phyloP scores from a whole-genome alignment of 768 basidiomycete species.

The Leccinellum luteum region DNA sequence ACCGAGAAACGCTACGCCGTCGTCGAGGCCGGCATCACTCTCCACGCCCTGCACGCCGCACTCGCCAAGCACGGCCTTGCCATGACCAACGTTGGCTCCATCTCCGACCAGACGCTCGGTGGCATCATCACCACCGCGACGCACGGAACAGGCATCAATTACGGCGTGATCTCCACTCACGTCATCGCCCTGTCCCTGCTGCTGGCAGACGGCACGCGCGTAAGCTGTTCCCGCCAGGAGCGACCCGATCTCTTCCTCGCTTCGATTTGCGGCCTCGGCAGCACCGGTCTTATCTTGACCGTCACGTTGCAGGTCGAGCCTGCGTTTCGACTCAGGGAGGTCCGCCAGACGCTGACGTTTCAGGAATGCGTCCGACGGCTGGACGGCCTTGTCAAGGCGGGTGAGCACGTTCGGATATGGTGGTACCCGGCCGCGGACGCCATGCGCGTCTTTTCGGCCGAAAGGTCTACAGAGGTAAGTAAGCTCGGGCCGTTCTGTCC shows the following conservation, averaged over 20 bases:
- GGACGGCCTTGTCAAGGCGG: conserved; percentile 54
- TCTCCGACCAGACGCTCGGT: conserved; percentile 93
- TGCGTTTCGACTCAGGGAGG: conserved; percentile 78
- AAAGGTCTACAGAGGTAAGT: conserved; percentile 77
- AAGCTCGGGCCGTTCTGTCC: conserved; percentile 12
- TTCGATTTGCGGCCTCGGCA: conserved; percentile 86
- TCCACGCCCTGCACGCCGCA: conserved; percentile 66
- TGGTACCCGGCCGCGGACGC: conserved; percentile 85
- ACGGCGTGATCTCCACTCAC: conserved; percentile 77
- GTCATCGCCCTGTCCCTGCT: conserved; percentile 75
- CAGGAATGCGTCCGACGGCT: conserved; percentile 57
- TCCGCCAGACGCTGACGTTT: conserved; percentile 60
- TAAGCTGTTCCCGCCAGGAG: conserved; percentile 62
- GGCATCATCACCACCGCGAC: conserved; percentile 93
- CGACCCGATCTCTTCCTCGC: conserved; percentile 81
- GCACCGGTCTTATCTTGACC: conserved; percentile 82
- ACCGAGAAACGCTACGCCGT: conserved; percentile 61
- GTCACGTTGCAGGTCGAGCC: conserved; percentile 78
- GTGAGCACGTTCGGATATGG: conserved; percentile 91
- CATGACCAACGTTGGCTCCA: conserved; percentile 91
- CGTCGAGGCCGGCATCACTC: conserved; percentile 76
- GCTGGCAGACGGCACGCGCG: conserved; percentile 69
- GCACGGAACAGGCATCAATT: conserved; percentile 84
- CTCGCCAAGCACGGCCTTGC: conserved; percentile 71
- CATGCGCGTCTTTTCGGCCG: conserved; percentile 68